A percentile compares a stretch with the other conserved stretches of the same genome.
These are phyloP conservation scores for Fraxinus excelsior DNA, from an alignment of 257 asterid species.

Conservation along the genomic window DNA sequence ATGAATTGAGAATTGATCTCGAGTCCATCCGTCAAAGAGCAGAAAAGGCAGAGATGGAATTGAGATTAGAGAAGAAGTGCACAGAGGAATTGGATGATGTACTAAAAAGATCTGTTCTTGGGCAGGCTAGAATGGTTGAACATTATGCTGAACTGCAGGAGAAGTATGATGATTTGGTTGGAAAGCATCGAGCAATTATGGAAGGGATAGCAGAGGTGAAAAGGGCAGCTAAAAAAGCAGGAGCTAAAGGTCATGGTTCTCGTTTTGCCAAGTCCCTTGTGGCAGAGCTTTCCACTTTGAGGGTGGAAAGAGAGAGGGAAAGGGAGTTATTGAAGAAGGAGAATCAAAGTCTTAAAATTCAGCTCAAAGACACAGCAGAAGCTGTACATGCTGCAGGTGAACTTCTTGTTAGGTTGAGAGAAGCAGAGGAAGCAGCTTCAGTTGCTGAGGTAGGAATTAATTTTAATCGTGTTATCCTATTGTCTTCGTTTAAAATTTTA, in stretches of 20 bases:
- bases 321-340: constrained; percentile 75
- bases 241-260: constrained; percentile 77
- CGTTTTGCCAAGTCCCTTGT: constrained; percentile 83
- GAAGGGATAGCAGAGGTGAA: constrained; percentile 82
- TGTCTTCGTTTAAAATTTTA: not conserved
- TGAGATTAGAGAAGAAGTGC: constrained; percentile 68
- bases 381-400: constrained; percentile 99
- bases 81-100: constrained; percentile 89
- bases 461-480: not conserved
- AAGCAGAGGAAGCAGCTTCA: constrained; percentile 87
- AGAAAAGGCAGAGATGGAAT: constrained; percentile 73
- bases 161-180: constrained; percentile 67
- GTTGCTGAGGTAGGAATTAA: constrained; percentile 63
- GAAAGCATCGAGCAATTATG: constrained; percentile 71
- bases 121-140: constrained; percentile 91
- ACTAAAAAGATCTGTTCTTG: constrained; percentile 69
- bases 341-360: constrained; percentile 65
- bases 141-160: constrained; percentile 90
- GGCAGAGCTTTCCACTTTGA: constrained; percentile 85
- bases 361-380: constrained; percentile 94
- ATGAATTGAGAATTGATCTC: constrained; percentile 82
- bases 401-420: constrained; percentile 81
- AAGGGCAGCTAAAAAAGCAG: constrained; percentile 91
- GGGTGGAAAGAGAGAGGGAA: constrained; percentile 84
- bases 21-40: constrained; percentile 75